Conservation (phyloP, 1,284 basidiomycete species). For the Sporisorium graminicola region DNA sequence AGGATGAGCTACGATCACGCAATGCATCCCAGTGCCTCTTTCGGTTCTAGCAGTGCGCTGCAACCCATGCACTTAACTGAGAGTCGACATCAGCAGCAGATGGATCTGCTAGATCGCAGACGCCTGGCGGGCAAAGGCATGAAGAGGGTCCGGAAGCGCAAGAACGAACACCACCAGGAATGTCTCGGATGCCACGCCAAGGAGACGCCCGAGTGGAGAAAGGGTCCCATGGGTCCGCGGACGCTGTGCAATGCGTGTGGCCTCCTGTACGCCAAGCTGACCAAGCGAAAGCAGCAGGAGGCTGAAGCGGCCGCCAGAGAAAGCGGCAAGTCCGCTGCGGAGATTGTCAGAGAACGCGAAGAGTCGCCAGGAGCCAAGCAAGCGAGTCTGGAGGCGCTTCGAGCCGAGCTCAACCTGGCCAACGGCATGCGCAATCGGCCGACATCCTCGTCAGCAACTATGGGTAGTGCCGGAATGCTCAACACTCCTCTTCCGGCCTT, state of each 20-base stretch:
- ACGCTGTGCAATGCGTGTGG: slow-evolving; percentile 67
- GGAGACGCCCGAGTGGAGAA: slow-evolving; percentile 67
- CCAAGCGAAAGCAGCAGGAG: slow-evolving; percentile 46
- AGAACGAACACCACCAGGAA: slow-evolving; percentile 54
- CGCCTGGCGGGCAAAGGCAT: slow-evolving; percentile 48
- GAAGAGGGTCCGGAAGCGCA: slow-evolving; percentile 50
- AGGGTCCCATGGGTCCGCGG: slow-evolving; percentile 65
- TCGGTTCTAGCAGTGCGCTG: background rate
- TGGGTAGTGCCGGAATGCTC: background rate
- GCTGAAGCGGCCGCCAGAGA: slow-evolving; percentile 44
- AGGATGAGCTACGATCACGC: slow-evolving; percentile 6
- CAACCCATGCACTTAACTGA: slow-evolving; percentile 19
- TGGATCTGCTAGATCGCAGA: slow-evolving; percentile 37
- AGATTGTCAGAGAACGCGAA: slow-evolving; percentile 41
- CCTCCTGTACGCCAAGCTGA: slow-evolving; percentile 64
- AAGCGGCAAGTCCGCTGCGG: slow-evolving; percentile 37
- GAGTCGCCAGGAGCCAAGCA: slow-evolving; percentile 51
- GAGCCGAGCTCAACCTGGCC: slow-evolving; percentile 46
- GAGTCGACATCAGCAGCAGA: slow-evolving; percentile 34
- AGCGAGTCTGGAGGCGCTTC: slow-evolving; percentile 46
- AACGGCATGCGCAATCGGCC: slow-evolving; percentile 45
- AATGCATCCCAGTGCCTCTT: background rate
- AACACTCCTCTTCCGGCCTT: background rate
- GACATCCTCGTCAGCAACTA: slow-evolving; percentile 4
- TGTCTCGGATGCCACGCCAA: slow-evolving; percentile 54